These are phyloP conservation scores for Sugiyamaella lignohabitans DNA, from an alignment of 805 yeast genomes.

Conservation along the genomic window DNA sequence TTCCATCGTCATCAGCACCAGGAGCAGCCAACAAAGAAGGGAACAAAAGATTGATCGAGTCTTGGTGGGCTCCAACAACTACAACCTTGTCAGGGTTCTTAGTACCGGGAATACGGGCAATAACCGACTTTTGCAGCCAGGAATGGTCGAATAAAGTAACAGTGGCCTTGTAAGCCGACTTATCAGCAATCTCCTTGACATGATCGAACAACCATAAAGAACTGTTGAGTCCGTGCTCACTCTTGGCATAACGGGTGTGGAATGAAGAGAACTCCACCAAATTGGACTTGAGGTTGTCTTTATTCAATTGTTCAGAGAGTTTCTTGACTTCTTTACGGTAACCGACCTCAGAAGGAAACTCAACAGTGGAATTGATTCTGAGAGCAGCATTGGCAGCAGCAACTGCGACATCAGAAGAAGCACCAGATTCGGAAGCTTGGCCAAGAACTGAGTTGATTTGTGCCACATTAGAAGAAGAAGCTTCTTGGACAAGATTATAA, in stretches of 20 bases:
- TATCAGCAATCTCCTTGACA: constrained; percentile 32
- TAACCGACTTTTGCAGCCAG: constrained; percentile 75
- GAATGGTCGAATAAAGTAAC: constrained; percentile 52
- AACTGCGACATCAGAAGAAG: constrained; percentile 2
- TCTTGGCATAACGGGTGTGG: constrained; percentile 69
- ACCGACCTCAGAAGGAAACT: constrained; percentile 46
- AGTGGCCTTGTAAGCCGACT: constrained; percentile 32
- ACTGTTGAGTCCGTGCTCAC: constrained; percentile 61
- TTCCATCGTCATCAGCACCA: constrained; percentile 94
- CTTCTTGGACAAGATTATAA: constrained; percentile 5
- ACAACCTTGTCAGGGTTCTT: constrained; percentile 43
- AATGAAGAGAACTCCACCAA: constrained; percentile 63
- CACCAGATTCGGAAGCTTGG: constrained; percentile 4
- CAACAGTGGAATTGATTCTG: constrained; percentile 32
- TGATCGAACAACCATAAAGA: constrained; percentile 60
- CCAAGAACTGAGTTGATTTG: no score
- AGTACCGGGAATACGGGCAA: constrained; percentile 47
- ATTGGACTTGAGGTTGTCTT: constrained; percentile 42
- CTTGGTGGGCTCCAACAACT: constrained; percentile 86
- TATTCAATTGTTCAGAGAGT: constrained; percentile 41
- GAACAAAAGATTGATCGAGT: constrained; percentile 66
- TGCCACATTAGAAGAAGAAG: constrained; percentile 3
- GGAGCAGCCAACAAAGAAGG: constrained; percentile 72
- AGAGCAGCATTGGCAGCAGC: no score
- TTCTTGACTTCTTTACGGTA: constrained; percentile 37